These are phyloP conservation scores for Drechslerella coelobrocha DNA, from an alignment of 2,329 filamentous ascomycete genomes.

Conservation along the genomic window DNA sequence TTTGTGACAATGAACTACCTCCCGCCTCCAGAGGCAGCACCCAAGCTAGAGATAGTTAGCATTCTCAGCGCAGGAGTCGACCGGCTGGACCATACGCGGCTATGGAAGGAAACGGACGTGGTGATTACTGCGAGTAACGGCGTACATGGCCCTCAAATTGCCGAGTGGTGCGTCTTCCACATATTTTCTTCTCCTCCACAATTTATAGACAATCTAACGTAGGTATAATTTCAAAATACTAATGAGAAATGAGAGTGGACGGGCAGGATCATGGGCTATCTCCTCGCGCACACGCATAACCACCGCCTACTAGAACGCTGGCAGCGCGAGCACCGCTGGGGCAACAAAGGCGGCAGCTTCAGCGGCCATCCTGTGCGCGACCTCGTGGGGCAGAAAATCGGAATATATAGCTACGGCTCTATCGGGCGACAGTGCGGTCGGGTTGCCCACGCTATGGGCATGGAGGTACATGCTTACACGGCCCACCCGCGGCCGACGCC, in stretches of 20 bases:
- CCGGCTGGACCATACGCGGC: constrained; percentile 60
- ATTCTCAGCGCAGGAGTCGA: constrained; percentile 66
- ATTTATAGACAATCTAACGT: not conserved
- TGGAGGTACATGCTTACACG: constrained; percentile 77
- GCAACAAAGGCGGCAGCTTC: constrained; percentile 35
- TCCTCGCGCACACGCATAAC: constrained; percentile 47
- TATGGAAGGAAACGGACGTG: constrained; percentile 64
- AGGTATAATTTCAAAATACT: not conserved
- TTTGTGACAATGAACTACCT: constrained; percentile 61
- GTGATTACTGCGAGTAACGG: constrained; percentile 66
- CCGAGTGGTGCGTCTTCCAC: constrained; percentile 45
- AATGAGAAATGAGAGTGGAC: not conserved
- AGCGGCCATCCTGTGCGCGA: constrained; percentile 30
- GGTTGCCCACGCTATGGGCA: constrained; percentile 70
- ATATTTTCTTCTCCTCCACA: constrained; percentile 26
- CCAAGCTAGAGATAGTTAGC: constrained; percentile 64
- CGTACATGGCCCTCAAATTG: constrained; percentile 61
- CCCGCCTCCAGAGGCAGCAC: constrained; percentile 60
- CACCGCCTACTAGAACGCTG: constrained; percentile 48
- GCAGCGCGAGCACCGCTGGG: constrained; percentile 51
- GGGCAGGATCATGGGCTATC: constrained; percentile 25
- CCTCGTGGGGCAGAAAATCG: constrained; percentile 51
- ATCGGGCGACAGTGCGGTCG: constrained; percentile 66
- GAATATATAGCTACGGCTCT: constrained; percentile 64
- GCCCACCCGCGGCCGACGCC: constrained; percentile 72